phyloP scores from a whole-genome alignment of 805 yeast species.

The Candida sphagnicola region DNA sequence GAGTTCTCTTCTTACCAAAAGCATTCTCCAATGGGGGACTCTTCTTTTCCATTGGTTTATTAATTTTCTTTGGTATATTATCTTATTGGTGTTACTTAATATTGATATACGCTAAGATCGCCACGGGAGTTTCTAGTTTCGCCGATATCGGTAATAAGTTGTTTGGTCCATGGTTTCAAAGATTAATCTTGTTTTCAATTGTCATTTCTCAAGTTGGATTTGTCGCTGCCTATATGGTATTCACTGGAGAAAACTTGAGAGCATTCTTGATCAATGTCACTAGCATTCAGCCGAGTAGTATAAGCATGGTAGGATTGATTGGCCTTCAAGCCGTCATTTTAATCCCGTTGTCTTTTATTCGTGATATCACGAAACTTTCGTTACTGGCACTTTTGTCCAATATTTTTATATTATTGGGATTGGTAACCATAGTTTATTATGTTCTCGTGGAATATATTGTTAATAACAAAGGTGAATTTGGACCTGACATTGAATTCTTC shows the following conservation, averaged over 20 bases:
- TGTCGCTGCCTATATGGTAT: slow-evolving; percentile 76
- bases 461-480: slow-evolving; percentile 26
- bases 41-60: slow-evolving; percentile 47
- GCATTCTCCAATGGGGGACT: slow-evolving; percentile 75
- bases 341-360: slow-evolving; percentile 64
- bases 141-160: slow-evolving; percentile 67
- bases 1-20: slow-evolving; percentile 64
- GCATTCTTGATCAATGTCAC: slow-evolving; percentile 58
- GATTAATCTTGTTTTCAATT: slow-evolving; percentile 58
- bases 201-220: slow-evolving; percentile 75
- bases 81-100: slow-evolving; percentile 79
- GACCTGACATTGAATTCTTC: slow-evolving; percentile 44
- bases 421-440: slow-evolving; percentile 59
- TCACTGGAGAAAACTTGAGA: slow-evolving; percentile 66
- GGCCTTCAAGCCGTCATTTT: slow-evolving; percentile 53
- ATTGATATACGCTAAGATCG: slow-evolving; percentile 53
- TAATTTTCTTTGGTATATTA: slow-evolving; percentile 59
- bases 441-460: slow-evolving; percentile 43
- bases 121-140: slow-evolving; percentile 66
- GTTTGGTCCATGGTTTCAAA: slow-evolving; percentile 65
- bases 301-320: slow-evolving; percentile 42
- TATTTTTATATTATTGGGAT: slow-evolving; percentile 61
- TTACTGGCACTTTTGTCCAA: slow-evolving; percentile 71
- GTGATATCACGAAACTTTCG: slow-evolving; percentile 75
- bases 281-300: slow-evolving; percentile 34